phyloP scores from a whole-genome alignment of 1,284 basidiomycete genomes.

The Ceratobasidium sp. region DNA sequence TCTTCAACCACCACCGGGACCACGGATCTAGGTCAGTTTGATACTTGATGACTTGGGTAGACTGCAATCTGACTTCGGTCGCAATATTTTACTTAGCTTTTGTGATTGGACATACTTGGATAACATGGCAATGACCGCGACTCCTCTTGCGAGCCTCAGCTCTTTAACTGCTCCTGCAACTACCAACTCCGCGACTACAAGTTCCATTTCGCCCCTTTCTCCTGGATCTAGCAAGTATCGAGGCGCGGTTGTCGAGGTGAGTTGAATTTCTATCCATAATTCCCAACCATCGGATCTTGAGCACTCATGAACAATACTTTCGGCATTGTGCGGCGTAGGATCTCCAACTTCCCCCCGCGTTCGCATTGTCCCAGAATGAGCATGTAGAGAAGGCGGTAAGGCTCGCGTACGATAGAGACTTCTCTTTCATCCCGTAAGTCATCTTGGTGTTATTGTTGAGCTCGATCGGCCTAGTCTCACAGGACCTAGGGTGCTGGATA shows the following conservation, averaged over 20 bases:
- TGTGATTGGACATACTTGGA: too few species aligned
- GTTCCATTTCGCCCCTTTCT: conserved; percentile 18
- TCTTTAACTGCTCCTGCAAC: not conserved
- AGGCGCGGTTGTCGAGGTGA: conserved; percentile 84
- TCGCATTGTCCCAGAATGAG: conserved; percentile 80
- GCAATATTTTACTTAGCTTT: too few species aligned
- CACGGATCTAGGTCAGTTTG: too few species aligned
- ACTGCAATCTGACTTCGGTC: too few species aligned
- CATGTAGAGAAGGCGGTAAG: conserved; percentile 81
- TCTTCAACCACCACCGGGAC: too few species aligned
- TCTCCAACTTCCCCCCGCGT: conserved; percentile 89
- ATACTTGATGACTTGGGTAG: too few species aligned
- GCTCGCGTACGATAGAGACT: conserved; percentile 89
- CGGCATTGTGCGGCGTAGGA: conserved; percentile 68
- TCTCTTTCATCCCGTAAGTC: conserved; percentile 87
- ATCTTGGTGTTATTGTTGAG: not conserved
- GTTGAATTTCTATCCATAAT: conserved; percentile 39
- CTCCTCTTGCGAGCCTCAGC: conserved; percentile 29
- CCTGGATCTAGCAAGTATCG: conserved; percentile 71
- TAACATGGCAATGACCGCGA: conserved; percentile 25
- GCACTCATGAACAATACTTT: conserved; percentile 6
- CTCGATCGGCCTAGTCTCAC: not conserved
- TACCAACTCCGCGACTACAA: not conserved
- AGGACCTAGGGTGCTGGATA: conserved; percentile 76
- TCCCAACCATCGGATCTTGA: not conserved